Percentiles rank a stretch among this genome's conserved stretches.
Evolutionary conservation across 2,329 filamentous ascomycete species (phyloP).

Genomic region (Fusarium sarcochroum): DNA sequence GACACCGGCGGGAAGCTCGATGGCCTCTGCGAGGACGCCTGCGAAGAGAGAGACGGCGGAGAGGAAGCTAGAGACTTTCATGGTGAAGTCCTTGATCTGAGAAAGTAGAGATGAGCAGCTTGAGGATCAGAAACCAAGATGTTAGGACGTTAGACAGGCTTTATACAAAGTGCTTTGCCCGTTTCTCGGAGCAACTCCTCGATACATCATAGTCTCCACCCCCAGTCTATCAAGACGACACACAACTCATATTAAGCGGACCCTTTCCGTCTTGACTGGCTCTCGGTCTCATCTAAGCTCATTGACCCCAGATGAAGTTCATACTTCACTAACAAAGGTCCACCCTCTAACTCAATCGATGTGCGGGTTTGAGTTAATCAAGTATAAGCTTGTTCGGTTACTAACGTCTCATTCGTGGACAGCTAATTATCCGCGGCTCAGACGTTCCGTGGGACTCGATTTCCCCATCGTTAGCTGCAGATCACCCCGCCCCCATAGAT

Average conservation of each 20-base stretch:
- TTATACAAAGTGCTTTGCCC: constrained; percentile 17
- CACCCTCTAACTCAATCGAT: neutral
- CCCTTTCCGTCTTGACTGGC: neutral
- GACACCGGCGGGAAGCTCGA: constrained; percentile 46
- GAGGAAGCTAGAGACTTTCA: constrained; percentile 44
- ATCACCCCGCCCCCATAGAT: constrained; percentile 40
- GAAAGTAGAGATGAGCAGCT: neutral
- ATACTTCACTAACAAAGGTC: neutral
- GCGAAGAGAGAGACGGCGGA: constrained; percentile 37
- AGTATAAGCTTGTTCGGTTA: constrained; percentile 24
- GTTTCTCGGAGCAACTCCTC: constrained; percentile 18
- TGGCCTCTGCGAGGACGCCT: constrained; percentile 32
- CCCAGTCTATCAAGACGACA: neutral
- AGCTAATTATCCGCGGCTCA: constrained; percentile 29
- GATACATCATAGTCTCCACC: constrained; percentile 17
- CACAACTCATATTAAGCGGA: neutral
- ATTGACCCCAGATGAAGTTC: constrained; percentile 2
- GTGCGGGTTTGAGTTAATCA: neutral
- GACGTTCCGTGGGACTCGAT: constrained; percentile 38
- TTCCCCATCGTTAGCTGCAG: constrained; percentile 38
- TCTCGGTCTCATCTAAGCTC: neutral
- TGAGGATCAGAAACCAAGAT: neutral
- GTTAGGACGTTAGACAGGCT: neutral
- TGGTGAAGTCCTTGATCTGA: constrained; percentile 7
- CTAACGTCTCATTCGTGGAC: constrained; percentile 17